Base-by-base conservation (phyloP, 352 stramenopile genomes). In the Pythium volutum region DNA sequence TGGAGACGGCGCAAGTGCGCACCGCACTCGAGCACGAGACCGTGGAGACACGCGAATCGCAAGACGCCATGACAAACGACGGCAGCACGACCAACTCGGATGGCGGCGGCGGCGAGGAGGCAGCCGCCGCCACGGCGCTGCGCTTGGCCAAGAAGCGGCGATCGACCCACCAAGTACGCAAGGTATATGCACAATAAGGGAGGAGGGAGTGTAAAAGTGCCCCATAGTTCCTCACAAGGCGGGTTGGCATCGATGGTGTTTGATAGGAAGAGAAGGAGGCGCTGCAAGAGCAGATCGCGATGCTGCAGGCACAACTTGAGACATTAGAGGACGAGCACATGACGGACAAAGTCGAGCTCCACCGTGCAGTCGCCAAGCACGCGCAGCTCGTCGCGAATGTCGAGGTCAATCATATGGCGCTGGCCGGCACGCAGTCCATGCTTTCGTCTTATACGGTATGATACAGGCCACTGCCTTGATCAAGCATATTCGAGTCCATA, bases 391-490 rank as follows among this genome's bases (percentile, higher is more conserved):
- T 38, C 27, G 34, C 51, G n/a, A 34, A 34, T 11, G 33, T 68
- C 9, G 26, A 50, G 11, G 29, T 51, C 9, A 64, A 64, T 48
- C 33, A 61, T 43, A 34, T 61, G 33, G 29, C 41, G n/a, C 9
- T 69, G n/a, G 62, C 62, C 2, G 62, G 62, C 26, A 61, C 53
- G 11, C 62, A 69, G 45, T 51, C 53, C 26, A 64, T 69, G 62
- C 39, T 69, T 9, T 69, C 62, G 8, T 48, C 62, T 3, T 64
- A 55, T 20, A 55, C 45, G 53, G 20, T 45, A 25, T 10, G 29
- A 45, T 26, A 45, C 16, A 36, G 4, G n/a, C 11, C 16, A 38
- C 12, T 12, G 7, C 12, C 7, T 38, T 38, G 33, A 38, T 38
- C 7, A 38, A 12, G 25, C 20, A 49, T 49, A 26, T 51, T 31